Base-by-base conservation (phyloP, 176 grass and related monocot species). In the Hordeum marinum region DNA sequence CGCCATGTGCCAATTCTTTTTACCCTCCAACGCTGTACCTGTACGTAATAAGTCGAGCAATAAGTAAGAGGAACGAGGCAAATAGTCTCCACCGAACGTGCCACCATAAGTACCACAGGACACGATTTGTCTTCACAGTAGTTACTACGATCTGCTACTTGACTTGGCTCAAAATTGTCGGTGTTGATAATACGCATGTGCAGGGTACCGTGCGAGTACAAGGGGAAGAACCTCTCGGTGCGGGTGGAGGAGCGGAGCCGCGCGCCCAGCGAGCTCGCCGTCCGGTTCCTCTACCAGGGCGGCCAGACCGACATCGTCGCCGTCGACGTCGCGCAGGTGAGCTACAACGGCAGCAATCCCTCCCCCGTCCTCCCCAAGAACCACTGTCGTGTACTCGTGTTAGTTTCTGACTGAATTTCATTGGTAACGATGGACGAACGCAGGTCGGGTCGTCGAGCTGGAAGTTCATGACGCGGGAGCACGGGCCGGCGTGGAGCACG, bases 241-340 rank as follows among this genome's bases (percentile, higher is more conserved):
- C 63, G 89, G 75, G 93, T 99, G 75, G 90, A 99, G 21, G 70
- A 92, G 70, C 84, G 60, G 29, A 94, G 89, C 69, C 72, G 40
- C 29, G 65, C 9, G 15, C 96, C 89, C 15, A 78, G 50, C 81
- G 39, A 94, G 42, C 68, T 99, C 27, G 63, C 93, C 75, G 81
- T 96, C 80, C 76, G 86, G 58, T 96, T 99, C 85, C 79, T 99
- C 79, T 94, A 92, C 88, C 96, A 99, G 60, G 93, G 96, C 66
- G 93, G 96, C 35, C 96, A 99, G 35, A 99, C 96, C 15, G 96
- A 99, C 85, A 99, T 99, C 76, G 88, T 96, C 5, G 93, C 84
- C 58, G 96, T 96, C 24, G 96, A 99, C 86, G 93, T 99, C 24
- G 93, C 96, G 0, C 70, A 86, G 96, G 96, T 98, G 84, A 71